Conservation (phyloP, 176 grass and related monocot genomes). For the Poa pratensis region DNA sequence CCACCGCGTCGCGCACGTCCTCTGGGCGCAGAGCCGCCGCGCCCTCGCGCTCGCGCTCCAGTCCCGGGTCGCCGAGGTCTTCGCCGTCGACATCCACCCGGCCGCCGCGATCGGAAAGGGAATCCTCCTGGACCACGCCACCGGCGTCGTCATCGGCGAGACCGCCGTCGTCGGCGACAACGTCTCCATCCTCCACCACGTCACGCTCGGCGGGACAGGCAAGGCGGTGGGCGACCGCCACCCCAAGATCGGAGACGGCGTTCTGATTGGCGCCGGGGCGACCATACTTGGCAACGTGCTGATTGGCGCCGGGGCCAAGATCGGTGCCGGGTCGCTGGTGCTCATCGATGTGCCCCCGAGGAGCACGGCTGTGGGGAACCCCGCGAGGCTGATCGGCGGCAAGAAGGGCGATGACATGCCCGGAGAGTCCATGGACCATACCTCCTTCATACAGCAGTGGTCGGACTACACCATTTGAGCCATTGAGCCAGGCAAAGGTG, state of each 20-base stretch:
- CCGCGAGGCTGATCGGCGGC: constrained; percentile 70
- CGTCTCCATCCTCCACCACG: constrained; percentile 97
- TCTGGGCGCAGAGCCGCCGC: constrained; percentile 74
- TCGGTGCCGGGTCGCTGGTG: constrained; percentile 87
- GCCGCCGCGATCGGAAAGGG: constrained; percentile 82
- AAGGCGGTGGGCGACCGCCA: constrained; percentile 91
- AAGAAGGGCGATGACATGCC: constrained; percentile 70
- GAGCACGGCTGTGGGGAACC: constrained; percentile 83
- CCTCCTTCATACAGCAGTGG: constrained; percentile 91
- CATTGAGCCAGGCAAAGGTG: background rate
- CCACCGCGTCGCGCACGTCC: constrained; percentile 80
- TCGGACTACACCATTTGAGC: constrained; percentile 80
- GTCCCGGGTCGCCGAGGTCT: constrained; percentile 89
- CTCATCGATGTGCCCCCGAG: constrained; percentile 81
- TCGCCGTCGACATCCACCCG: constrained; percentile 93
- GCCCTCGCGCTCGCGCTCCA: constrained; percentile 84
- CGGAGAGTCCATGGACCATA: constrained; percentile 94
- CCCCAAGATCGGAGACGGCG: constrained; percentile 86
- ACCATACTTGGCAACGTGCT: constrained; percentile 90
- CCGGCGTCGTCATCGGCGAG: constrained; percentile 89
- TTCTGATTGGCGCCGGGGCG: constrained; percentile 89
- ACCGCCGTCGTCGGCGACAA: constrained; percentile 94
- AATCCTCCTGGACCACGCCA: constrained; percentile 90
- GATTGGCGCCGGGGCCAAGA: constrained; percentile 90
- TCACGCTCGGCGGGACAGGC: constrained; percentile 88